A percentile compares a stretch with the other conserved stretches of the same genome.
Conservation (phyloP, 495 filamentous ascomycete genomes). For the Penicillium cataractarum region DNA sequence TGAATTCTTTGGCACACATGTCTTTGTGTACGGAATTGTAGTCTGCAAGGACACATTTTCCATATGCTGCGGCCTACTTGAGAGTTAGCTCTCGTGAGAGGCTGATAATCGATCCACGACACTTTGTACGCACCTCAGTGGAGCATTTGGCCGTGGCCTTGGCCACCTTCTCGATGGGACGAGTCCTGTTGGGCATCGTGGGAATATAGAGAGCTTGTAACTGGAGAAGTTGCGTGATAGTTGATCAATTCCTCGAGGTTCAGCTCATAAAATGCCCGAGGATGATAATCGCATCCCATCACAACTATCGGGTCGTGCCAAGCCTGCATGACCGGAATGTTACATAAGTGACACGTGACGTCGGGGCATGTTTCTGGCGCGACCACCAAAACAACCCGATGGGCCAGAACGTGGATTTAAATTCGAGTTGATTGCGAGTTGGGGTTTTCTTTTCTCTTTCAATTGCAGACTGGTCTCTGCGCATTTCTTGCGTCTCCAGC, state of each 20-base stretch:
- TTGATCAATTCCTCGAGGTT: neutral
- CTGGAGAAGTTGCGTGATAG: slow-evolving; percentile 10
- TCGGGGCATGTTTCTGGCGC: slow-evolving; percentile 34
- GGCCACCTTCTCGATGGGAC: slow-evolving; percentile 91
- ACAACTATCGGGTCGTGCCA: neutral
- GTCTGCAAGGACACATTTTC: slow-evolving; percentile 88
- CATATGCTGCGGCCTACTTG: slow-evolving; percentile 78
- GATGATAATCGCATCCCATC: neutral
- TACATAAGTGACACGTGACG: slow-evolving; percentile 33
- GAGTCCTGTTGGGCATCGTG: slow-evolving; percentile 40
- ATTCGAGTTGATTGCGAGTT: slow-evolving; percentile 1
- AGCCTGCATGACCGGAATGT: slow-evolving; percentile 8
- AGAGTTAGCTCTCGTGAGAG: slow-evolving; percentile 14
- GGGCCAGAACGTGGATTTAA: neutral
- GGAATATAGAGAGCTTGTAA: neutral
- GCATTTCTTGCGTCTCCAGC: slow-evolving; percentile 16
- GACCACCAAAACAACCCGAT: slow-evolving; percentile 35
- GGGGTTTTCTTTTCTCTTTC: slow-evolving; percentile 14
- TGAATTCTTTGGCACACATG: slow-evolving; percentile 85
- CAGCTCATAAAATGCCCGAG: neutral
- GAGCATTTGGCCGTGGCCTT: slow-evolving; percentile 82
- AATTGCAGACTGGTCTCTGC: slow-evolving; percentile 25
- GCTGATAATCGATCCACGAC: neutral
- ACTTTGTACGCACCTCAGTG: slow-evolving; percentile 63
- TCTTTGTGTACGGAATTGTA: slow-evolving; percentile 92